A percentile compares a stretch with the other conserved stretches of the same genome.
These are phyloP conservation scores for Cytospora mali DNA, from an alignment of 2,329 filamentous ascomycete species.

Conservation along the genomic window DNA sequence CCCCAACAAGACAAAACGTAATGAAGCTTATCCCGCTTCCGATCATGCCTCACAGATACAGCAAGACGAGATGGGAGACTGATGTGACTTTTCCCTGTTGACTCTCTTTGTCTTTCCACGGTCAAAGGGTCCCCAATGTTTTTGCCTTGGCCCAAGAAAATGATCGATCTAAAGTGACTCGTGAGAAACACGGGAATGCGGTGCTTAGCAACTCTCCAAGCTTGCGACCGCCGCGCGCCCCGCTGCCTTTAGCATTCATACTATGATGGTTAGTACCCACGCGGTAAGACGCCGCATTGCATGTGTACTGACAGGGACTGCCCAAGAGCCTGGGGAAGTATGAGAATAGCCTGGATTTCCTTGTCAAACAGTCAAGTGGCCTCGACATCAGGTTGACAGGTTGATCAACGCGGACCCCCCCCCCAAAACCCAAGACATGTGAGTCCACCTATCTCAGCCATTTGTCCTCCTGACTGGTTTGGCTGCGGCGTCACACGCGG, in stretches of 20 bases:
- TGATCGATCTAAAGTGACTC: neutral
- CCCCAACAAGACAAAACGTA: no score
- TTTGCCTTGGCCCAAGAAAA: neutral
- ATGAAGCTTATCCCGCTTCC: no score
- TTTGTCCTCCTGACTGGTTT: slow-evolving; percentile 25
- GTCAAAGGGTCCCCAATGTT: neutral
- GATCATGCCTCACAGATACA: no score
- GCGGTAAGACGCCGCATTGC: neutral
- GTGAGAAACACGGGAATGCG: neutral
- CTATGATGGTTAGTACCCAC: neutral
- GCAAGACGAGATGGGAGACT: no score
- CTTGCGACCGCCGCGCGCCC: neutral
- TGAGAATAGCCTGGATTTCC: slow-evolving; percentile 1
- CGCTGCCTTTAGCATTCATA: neutral
- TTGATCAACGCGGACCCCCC: slow-evolving; percentile 13
- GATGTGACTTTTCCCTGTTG: no score
- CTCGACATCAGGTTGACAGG: slow-evolving; percentile 18
- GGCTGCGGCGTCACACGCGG: slow-evolving; percentile 19
- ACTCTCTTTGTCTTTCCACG: neutral
- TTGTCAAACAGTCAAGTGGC: slow-evolving; percentile 22
- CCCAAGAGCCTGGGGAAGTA: no score
- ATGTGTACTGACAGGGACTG: no score
- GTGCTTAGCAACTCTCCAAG: no score
- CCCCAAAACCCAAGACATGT: neutral
- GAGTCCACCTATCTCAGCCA: slow-evolving; percentile 6